phyloP scores from a whole-genome alignment of 768 basidiomycete genomes.

The Agaricus sinodeliciosus region DNA sequence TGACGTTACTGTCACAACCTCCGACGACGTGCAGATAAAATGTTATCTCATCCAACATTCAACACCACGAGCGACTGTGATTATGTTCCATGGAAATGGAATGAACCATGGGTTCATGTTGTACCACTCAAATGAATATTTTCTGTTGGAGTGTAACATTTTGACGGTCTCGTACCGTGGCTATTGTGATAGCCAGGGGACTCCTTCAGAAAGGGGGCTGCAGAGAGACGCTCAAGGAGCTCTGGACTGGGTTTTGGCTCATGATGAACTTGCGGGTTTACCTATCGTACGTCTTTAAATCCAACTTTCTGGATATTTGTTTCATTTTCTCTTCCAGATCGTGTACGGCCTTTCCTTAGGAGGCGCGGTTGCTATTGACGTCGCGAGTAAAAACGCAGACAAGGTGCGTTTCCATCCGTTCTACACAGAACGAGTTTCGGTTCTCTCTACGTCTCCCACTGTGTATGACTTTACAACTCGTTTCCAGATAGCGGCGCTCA shows the following conservation, averaged over 20 bases:
- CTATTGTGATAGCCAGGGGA: constrained; percentile 77
- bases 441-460: background rate
- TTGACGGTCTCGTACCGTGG: constrained; percentile 87
- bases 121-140: constrained; percentile 60
- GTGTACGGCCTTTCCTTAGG: constrained; percentile 72
- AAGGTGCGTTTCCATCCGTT: constrained; percentile 46
- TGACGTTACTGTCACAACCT: constrained; percentile 9
- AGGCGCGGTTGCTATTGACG: constrained; percentile 83
- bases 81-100: constrained; percentile 86
- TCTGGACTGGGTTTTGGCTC: constrained; percentile 56
- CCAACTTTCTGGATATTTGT: background rate
- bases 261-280: constrained; percentile 46
- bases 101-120: constrained; percentile 71
- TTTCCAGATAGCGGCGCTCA: constrained; percentile 55
- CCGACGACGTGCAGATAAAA: constrained; percentile 7
- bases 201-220: constrained; percentile 72
- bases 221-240: constrained; percentile 75
- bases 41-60: constrained; percentile 10
- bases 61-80: constrained; percentile 49
- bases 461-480: constrained; percentile 27
- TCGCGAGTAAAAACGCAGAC: constrained; percentile 62
- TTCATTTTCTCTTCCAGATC: constrained; percentile 2
- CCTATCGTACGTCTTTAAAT: constrained; percentile 4
- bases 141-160: constrained; percentile 72
- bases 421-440: no score